Base-by-base conservation (phyloP, 2,329 filamentous ascomycete species). In the Cercospora sesami region DNA sequence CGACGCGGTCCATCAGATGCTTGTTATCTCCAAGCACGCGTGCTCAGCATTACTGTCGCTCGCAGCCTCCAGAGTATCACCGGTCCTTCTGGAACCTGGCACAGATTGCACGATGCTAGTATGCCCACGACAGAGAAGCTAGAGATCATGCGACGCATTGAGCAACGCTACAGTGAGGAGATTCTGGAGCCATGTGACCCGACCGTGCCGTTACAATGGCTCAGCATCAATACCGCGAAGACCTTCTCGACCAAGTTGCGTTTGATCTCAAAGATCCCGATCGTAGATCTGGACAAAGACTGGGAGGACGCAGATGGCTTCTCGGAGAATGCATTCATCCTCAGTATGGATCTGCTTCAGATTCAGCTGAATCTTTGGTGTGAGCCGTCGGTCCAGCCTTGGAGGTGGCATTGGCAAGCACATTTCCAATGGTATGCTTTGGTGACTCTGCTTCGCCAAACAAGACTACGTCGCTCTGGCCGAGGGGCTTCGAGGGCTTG, bases 1-100 rank as follows among this genome's bases (percentile, higher is more conserved):
- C 64, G 69, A 2, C 65, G 65, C 10, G 68, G 72, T 30, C 68
- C 74, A 1, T 79, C 77, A 14, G 78, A 80, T 63, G 76, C 78
- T 64, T 59, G 74, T 10, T 77, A 74, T 59, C 64, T 75, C 10
- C 71, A 73, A 61, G 68, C 73, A 23, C 67, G 72, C 39, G 71
- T 69, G 6, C 67, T 69, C 65, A 65, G 67, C 39, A 64, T 66
- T n/a, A 68, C 68, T 10, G 73, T 69, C 10, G 70, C 63, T 9
- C 68, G 71, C 5, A 70, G 71, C 45, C 63, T 73, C 7, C 71
- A 71, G 48, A 69, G 70, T n/a, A 65, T 68, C 12, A 65, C 66
- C 9, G 72, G 72, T 31, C 70, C 72, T n/a, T 69, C 66, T 48
- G 69, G 71, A 4, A 75, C 72, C 1, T 75, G 72, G 72, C 64